phyloP scores from a whole-genome alignment of 164 flowering plant genomes.

The Warburgia ugandensis region DNA sequence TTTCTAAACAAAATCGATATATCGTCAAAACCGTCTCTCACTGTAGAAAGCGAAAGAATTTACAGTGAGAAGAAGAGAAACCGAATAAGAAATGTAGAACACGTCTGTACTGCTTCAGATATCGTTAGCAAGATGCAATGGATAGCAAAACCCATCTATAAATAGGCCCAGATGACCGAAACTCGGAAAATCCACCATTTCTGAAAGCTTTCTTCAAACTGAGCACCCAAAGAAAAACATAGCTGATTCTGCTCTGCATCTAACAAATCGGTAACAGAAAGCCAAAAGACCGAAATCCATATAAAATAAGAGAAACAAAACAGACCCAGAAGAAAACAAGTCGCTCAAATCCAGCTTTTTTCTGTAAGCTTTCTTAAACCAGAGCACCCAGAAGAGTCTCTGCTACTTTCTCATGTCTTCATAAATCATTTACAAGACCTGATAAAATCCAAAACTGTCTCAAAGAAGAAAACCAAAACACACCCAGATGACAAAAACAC shows the following conservation, averaged over 20 bases:
- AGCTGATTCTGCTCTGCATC: not conserved
- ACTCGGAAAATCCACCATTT: not conserved
- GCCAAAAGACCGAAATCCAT: not conserved
- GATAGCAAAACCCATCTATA: not conserved
- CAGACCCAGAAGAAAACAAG: not conserved
- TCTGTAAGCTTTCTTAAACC: not conserved
- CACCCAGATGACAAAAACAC: not conserved
- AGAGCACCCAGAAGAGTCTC: not conserved
- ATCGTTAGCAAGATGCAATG: no score
- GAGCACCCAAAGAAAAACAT: not conserved
- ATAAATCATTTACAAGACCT: no score
- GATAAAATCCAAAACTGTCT: no score
- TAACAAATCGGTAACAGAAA: not conserved
- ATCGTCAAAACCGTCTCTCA: conserved; percentile 2
- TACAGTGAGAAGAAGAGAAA: no score
- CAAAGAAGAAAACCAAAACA: not conserved
- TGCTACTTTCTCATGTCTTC: no score
- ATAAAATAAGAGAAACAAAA: no score
- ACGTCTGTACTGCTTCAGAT: no score
- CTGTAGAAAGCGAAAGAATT: no score
- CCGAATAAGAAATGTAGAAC: no score
- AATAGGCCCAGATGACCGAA: not conserved
- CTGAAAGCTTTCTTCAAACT: not conserved
- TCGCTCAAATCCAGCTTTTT: not conserved
- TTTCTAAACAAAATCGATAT: conserved; percentile 4